These are phyloP conservation scores for Xylaria intraflava DNA, from an alignment of 495 filamentous ascomycete species.

Conservation along the genomic window DNA sequence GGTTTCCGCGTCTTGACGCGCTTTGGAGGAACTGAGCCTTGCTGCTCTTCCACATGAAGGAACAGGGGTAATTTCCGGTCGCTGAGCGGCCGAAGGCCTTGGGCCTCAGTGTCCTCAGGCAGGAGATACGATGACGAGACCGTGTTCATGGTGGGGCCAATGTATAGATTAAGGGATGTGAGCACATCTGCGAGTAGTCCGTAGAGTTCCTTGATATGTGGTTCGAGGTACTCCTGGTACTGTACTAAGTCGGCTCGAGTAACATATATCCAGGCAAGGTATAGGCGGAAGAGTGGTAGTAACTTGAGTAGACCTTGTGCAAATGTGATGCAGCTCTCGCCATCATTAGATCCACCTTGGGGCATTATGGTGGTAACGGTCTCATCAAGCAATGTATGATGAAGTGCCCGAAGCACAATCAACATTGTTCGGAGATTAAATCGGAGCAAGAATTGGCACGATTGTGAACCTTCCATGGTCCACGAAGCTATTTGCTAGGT, in stretches of 20 bases:
- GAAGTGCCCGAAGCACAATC: slow-evolving; percentile 65
- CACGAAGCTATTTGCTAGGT: slow-evolving; percentile 20
- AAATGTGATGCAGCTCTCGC: slow-evolving; percentile 19
- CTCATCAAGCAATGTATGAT: slow-evolving; percentile 55
- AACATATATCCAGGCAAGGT: slow-evolving; percentile 39
- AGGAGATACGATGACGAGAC: slow-evolving; percentile 28
- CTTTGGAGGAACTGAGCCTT: background rate
- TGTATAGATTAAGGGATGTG: slow-evolving; percentile 26
- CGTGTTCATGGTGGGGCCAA: slow-evolving; percentile 20
- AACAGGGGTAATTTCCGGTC: slow-evolving; percentile 26
- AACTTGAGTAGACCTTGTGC: slow-evolving; percentile 21
- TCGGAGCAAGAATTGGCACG: slow-evolving; percentile 66
- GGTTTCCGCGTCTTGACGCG: slow-evolving; percentile 18
- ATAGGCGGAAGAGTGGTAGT: slow-evolving; percentile 36
- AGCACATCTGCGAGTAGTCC: slow-evolving; percentile 29
- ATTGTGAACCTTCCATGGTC: slow-evolving; percentile 40
- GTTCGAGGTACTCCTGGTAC: slow-evolving; percentile 36
- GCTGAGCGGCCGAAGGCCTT: slow-evolving; percentile 35
- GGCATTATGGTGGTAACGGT: slow-evolving; percentile 6
- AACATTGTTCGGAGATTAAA: slow-evolving; percentile 79
- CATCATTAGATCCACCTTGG: slow-evolving; percentile 5
- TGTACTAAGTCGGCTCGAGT: slow-evolving; percentile 30
- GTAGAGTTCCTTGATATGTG: slow-evolving; percentile 35
- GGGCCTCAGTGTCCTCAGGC: slow-evolving; percentile 36
- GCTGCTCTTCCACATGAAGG: slow-evolving; percentile 10